These are phyloP conservation scores for Arctium lappa DNA, from an alignment of 129 eudicot genomes.

Conservation along the genomic window DNA sequence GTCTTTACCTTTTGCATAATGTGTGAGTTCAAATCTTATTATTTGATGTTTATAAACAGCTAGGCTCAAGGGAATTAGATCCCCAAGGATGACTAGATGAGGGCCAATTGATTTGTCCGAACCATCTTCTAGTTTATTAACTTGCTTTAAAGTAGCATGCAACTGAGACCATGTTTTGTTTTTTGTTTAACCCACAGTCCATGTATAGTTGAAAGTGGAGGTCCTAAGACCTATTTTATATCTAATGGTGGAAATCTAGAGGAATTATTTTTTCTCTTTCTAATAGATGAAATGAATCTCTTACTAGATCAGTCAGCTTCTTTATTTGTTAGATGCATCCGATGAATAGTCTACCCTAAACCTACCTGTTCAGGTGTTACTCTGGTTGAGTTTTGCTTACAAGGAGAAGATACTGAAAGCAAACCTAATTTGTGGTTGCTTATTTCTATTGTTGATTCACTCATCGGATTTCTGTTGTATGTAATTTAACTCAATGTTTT, in stretches of 20 bases:
- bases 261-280: not conserved
- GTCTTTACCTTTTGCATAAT: not conserved
- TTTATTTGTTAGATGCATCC: not conserved
- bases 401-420: not conserved
- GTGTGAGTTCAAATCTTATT: not conserved
- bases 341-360: not conserved
- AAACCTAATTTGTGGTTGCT: not conserved
- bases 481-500: not conserved
- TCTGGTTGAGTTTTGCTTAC: not conserved
- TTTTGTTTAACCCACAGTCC: not conserved
- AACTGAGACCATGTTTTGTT: not conserved
- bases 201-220: not conserved
- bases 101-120: not conserved
- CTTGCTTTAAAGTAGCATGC: not conserved
- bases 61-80: not conserved
- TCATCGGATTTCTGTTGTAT: conserved; percentile 6
- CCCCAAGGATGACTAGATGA: not conserved
- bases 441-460: not conserved
- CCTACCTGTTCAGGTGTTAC: not conserved
- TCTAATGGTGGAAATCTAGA: not conserved
- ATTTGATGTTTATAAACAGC: not conserved
- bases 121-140: not conserved
- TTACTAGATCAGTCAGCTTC: not conserved
- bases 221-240: not conserved
- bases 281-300: not conserved